A percentile compares a stretch with the other conserved stretches of the same genome.
Evolutionary conservation across 345 rosid genomes (phyloP).

Genomic region (Punica granatum): DNA sequence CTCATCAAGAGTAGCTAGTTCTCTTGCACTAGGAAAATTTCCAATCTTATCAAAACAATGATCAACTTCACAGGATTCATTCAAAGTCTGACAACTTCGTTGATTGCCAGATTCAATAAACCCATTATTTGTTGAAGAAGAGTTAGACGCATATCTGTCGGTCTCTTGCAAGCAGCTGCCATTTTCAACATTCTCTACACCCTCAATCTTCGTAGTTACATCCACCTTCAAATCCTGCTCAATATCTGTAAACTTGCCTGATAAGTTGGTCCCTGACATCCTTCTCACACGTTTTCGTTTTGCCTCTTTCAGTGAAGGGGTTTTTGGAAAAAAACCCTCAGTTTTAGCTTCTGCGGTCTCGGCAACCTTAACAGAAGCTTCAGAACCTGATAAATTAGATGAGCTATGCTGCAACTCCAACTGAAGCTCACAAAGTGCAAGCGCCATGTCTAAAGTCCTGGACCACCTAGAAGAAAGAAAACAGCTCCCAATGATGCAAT

Average conservation of each 20-base stretch:
- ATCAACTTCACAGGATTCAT: not conserved
- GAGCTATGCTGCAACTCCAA: constrained; percentile 23
- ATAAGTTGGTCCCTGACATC: constrained; percentile 11
- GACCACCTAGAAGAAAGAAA: constrained; percentile 26
- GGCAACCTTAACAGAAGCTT: not conserved
- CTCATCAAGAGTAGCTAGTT: constrained; percentile 38
- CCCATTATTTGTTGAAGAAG: not conserved
- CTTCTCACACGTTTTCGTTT: constrained; percentile 15
- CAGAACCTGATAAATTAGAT: constrained; percentile 8
- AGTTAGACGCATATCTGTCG: not conserved
- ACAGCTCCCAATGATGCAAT: not conserved
- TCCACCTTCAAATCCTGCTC: constrained; percentile 8
- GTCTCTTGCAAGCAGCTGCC: not conserved
- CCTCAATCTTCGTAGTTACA: not conserved
- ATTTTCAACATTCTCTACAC: not conserved
- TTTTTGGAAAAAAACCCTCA: constrained; percentile 18
- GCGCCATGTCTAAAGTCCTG: constrained; percentile 49
- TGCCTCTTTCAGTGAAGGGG: constrained; percentile 22
- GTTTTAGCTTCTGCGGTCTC: not conserved
- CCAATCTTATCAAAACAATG: constrained; percentile 12
- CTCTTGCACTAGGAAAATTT: constrained; percentile 40
- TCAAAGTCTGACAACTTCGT: not conserved
- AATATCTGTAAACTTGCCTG: constrained; percentile 4
- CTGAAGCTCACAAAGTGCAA: constrained; percentile 42
- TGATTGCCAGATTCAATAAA: not conserved